These are phyloP conservation scores for Vitis hybrid DNA, from an alignment of 177 flowering plant species.

Conservation along the genomic window DNA sequence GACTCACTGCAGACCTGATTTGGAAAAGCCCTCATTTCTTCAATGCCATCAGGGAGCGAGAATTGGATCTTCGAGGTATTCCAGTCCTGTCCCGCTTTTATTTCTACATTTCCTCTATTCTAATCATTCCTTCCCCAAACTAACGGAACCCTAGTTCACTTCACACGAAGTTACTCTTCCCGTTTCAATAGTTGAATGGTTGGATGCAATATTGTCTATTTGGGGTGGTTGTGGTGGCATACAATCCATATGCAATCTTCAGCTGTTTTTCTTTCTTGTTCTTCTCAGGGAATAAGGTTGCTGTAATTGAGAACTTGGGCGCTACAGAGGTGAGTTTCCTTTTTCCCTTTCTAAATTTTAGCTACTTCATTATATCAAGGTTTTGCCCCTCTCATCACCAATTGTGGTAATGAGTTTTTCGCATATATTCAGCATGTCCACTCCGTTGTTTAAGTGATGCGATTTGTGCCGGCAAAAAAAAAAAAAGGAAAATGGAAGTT, in stretches of 20 bases:
- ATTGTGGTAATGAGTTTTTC: too few species aligned
- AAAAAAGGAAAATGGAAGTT: too few species aligned
- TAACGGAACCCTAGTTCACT: too few species aligned
- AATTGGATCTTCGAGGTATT: conserved; percentile 88
- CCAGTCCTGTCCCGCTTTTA: not conserved
- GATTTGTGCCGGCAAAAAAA: too few species aligned
- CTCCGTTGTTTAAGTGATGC: too few species aligned
- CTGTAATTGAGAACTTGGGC: conserved; percentile 91
- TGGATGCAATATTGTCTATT: not conserved
- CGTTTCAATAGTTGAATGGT: not conserved
- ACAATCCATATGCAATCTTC: not conserved
- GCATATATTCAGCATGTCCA: too few species aligned
- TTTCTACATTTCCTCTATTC: not conserved
- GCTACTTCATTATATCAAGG: not conserved
- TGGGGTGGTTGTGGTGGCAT: not conserved
- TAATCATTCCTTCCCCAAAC: not conserved
- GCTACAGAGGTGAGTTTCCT: conserved; percentile 78
- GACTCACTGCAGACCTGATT: conserved; percentile 78
- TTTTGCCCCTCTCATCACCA: too few species aligned
- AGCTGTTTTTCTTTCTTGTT: conserved; percentile 1
- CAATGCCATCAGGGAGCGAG: conserved; percentile 89
- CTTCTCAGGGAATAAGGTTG: conserved; percentile 73
- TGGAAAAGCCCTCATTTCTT: conserved; percentile 98
- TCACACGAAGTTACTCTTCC: too few species aligned
- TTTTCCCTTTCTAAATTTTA: not conserved